Evolutionary conservation across 164 flowering plant species (phyloP).

Genomic region (Magnolia sinica): DNA sequence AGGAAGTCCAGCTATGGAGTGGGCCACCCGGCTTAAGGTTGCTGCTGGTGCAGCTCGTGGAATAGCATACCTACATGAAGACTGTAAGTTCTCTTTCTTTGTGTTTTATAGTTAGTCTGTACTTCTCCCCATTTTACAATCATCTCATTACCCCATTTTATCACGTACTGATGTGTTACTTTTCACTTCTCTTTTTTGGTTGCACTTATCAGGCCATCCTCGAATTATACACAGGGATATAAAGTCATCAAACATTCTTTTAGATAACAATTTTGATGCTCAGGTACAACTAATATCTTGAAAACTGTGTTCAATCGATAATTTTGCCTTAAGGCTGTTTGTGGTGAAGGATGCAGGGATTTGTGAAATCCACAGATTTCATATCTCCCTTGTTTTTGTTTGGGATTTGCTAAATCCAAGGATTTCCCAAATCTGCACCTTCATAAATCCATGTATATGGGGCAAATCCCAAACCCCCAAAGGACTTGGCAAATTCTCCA

Average conservation of each 20-base stretch:
- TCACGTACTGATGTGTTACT: neutral
- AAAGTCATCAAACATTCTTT: conserved; percentile 87
- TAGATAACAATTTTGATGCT: conserved; percentile 78
- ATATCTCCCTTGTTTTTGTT: too few relatives aligned
- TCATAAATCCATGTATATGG: too few relatives aligned
- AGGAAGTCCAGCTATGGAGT: conserved; percentile 61
- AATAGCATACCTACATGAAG: conserved; percentile 88
- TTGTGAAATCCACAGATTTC: too few relatives aligned
- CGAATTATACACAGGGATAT: conserved; percentile 91
- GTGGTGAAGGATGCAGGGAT: too few relatives aligned
- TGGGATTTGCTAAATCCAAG: too few relatives aligned
- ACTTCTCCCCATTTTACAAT: neutral
- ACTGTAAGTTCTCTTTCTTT: conserved; percentile 46
- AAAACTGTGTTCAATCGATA: neutral
- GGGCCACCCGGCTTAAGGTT: conserved; percentile 66
- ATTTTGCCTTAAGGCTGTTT: neutral
- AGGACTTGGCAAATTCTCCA: too few relatives aligned
- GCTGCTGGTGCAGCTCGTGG: conserved; percentile 94
- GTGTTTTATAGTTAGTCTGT: neutral
- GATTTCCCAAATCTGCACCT: too few relatives aligned
- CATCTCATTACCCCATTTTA: neutral
- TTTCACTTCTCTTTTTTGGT: neutral
- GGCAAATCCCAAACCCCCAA: too few relatives aligned
- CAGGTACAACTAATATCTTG: conserved; percentile 40
- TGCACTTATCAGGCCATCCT: conserved; percentile 65